Evolutionary conservation across 768 basidiomycete genomes (phyloP), one percentile per base, ranked within the genome.

Genomic region (Lactifluus subvellereus): DNA sequence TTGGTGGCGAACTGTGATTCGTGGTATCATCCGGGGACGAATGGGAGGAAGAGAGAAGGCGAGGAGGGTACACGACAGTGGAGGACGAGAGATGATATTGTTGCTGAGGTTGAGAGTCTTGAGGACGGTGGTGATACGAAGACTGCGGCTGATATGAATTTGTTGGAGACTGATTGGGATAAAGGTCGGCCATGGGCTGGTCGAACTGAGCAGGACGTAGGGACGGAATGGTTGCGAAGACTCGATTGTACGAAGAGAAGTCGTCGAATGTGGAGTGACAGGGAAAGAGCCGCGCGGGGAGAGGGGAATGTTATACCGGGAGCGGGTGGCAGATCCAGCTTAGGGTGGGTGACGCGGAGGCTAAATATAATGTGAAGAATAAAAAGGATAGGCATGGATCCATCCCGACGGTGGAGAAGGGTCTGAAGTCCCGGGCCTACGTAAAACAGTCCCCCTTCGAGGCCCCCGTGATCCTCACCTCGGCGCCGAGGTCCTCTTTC

Each of bases 131-230:
- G 59, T 64, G 63, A 58, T 64, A 64, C 18, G 63, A 60, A 27
- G 63, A 64, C 48, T 60, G 63, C 7, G 63, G 61, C 2, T 56
- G 64, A 47, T 65, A 64, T 33, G 54, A 65, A 49, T 54, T 63
- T n/a, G 64, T 56, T 48, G 60, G 38, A 18, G 64, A 66, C 57
- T 64, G 62, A 64, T 66, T 65, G 60, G 66, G 61, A 49, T 67
- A 67, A 60, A 68, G 67, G 66, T 68, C 67, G 61, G 67, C 67
- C 67, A 68, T 68, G 66, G 67, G 66, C 59, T 66, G 64, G 76
- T 74, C 72, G 72, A 73, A 74, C 70, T 76, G 73, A 66, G 75
- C 74, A 47, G 75, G 73, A 73, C 72, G 73, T 72, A 74, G 73
- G 72, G 75, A 75, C 73, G 72, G 74, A 74, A 71, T 70, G 73